Conservation (phyloP, 2,329 filamentous ascomycete species). For the Sarocladiaceae sp. region DNA sequence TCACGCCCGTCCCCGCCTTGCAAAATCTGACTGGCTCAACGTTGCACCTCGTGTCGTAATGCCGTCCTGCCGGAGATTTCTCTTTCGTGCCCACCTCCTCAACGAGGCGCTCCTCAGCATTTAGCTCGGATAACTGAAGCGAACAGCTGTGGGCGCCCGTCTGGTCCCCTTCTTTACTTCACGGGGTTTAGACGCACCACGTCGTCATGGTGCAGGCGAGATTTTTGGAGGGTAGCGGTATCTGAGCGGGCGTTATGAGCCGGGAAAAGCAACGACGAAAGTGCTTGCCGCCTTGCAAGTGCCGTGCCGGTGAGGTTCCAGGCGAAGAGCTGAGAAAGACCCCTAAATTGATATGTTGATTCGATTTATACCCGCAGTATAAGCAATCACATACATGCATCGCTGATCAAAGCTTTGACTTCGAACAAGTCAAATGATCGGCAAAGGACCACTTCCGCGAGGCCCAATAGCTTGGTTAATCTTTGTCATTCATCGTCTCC, state of each 20-base stretch:
- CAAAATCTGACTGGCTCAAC: not conserved
- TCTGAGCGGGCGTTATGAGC: not conserved
- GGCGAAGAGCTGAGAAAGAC: not conserved
- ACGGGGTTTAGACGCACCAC: not conserved
- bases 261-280: no score
- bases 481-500: not conserved
- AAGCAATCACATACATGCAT: not conserved
- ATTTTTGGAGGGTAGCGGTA: not conserved
- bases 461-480: not conserved
- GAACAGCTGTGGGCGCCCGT: not conserved
- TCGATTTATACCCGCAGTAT: no score
- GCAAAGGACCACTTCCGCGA: not conserved
- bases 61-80: not conserved
- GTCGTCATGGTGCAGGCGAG: conserved; percentile 8
- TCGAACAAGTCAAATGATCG: not conserved
- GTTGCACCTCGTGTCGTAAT: not conserved
- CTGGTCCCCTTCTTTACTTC: not conserved
- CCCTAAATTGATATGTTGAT: not conserved
- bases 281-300: not conserved
- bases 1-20: not conserved
- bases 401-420: not conserved
- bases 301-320: not conserved
- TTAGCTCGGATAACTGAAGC: not conserved
- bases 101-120: not conserved
- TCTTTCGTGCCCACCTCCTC: not conserved